Percentiles rank a stretch among this genome's conserved stretches.
Conservation (phyloP, 495 filamentous ascomycete genomes). For the Cercophora sp. region DNA sequence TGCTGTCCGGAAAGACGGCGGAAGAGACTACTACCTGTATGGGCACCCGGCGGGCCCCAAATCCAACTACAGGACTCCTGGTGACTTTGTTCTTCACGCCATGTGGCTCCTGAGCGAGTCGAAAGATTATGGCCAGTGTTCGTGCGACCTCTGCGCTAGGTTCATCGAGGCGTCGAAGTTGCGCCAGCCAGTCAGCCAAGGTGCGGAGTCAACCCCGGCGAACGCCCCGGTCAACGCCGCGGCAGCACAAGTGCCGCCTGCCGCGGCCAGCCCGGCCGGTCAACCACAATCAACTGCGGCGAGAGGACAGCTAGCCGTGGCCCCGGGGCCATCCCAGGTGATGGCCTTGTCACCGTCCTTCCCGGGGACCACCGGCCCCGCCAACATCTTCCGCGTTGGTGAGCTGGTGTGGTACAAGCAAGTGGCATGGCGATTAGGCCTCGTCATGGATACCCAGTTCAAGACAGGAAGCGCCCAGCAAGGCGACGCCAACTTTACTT, state of each 20-base stretch:
- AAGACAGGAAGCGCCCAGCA: conserved; percentile 4
- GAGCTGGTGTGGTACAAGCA: conserved; percentile 44
- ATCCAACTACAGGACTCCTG: conserved; percentile 35
- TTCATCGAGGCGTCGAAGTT: conserved; percentile 14
- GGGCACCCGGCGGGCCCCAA: conserved; percentile 37
- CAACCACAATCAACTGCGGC: not conserved
- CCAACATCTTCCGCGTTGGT: conserved; percentile 37
- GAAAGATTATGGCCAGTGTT: conserved; percentile 31
- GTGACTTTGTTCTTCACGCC: conserved; percentile 39
- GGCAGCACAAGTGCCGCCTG: not conserved
- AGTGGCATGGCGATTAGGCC: conserved; percentile 35
- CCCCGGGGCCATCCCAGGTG: not conserved
- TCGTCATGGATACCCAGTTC: conserved; percentile 26
- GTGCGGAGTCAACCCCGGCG: not conserved
- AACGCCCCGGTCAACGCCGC: not conserved
- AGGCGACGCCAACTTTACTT: conserved; percentile 18
- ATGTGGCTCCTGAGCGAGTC: conserved; percentile 36
- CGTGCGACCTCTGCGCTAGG: conserved; percentile 31
- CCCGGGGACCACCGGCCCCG: conserved; percentile 22
- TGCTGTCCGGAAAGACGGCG: conserved; percentile 20
- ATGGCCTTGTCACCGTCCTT: conserved; percentile 8
- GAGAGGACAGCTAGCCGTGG: not conserved
- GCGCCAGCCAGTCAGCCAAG: conserved; percentile 1
- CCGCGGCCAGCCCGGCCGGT: not conserved
- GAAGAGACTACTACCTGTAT: conserved; percentile 39